A percentile compares a stretch with the other conserved stretches of the same genome.
These are phyloP conservation scores for Circinella minor DNA, from an alignment of 371 early-diverging fungal species.

Conservation along the genomic window DNA sequence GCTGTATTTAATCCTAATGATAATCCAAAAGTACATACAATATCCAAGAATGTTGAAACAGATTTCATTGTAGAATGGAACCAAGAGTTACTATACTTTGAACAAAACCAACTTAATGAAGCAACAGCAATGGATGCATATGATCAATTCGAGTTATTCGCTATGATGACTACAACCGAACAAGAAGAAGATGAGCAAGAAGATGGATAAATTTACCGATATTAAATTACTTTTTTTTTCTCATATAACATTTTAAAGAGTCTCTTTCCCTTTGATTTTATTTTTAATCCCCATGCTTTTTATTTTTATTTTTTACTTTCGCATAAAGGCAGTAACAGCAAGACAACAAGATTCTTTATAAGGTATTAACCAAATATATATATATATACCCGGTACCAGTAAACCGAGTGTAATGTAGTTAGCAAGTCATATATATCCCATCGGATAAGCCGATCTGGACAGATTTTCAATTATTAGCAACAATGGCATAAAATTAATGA, in stretches of 20 bases:
- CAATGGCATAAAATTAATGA: constrained; percentile 4
- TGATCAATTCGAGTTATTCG: constrained; percentile 30
- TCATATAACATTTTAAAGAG: too few species aligned
- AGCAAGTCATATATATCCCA: too few species aligned
- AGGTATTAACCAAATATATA: background rate
- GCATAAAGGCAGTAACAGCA: too few species aligned
- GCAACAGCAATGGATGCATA: constrained; percentile 27
- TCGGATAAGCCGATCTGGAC: constrained; percentile 8
- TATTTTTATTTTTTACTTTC: background rate
- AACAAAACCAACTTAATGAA: constrained; percentile 10
- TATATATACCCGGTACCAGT: background rate
- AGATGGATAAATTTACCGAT: background rate
- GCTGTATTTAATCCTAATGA: constrained; percentile 15
- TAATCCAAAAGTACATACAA: constrained; percentile 12
- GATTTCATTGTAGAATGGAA: constrained; percentile 27
- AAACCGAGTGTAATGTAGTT: too few species aligned
- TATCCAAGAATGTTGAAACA: constrained; percentile 12
- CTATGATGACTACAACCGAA: constrained; percentile 19
- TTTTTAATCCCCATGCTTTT: too few species aligned
- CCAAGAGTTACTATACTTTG: constrained; percentile 25
- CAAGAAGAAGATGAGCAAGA: background rate
- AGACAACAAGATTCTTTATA: too few species aligned
- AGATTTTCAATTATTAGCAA: constrained; percentile 4
- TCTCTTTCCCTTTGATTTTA: too few species aligned
- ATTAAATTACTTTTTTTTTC: too few species aligned